A percentile compares a stretch with the other conserved stretches of the same genome.
Conservation (phyloP, 352 stramenopile species). For the Globisporangium nodosum region DNA sequence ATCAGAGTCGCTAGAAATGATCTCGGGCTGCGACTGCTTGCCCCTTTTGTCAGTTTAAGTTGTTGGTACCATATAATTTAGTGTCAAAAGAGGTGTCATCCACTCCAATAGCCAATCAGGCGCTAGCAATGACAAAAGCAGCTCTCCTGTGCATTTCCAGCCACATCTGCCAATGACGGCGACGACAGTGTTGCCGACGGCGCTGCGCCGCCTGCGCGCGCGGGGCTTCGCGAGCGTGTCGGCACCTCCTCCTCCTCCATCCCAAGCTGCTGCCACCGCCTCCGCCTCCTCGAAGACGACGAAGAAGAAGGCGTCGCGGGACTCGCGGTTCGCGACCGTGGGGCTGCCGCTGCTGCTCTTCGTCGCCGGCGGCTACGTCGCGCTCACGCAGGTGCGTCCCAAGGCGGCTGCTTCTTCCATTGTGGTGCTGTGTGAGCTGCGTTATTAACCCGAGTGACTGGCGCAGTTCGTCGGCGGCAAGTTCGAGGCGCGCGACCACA, state of each 20-base stretch:
- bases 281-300: not conserved
- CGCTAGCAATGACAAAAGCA: not conserved
- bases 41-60: not conserved
- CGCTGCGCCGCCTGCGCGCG: conserved; percentile 2
- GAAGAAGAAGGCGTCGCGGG: conserved; percentile 48
- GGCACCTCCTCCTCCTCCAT: not conserved
- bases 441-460: not conserved
- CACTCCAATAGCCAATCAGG: no score
- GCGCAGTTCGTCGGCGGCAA: conserved; percentile 77
- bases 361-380: conserved; percentile 70
- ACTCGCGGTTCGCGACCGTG: conserved; percentile 57
- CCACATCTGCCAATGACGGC: not conserved
- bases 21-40: not conserved
- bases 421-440: conserved; percentile 1
- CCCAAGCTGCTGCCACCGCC: conserved; percentile 9
- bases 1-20: no score
- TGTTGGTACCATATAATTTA: not conserved
- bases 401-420: not conserved
- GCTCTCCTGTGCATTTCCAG: not conserved
- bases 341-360: conserved; percentile 80
- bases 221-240: conserved; percentile 7
- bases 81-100: not conserved
- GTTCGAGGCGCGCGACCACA: conserved; percentile 71
- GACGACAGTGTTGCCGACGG: not conserved
- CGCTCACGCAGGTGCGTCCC: conserved; percentile 55